Evolutionary conservation across 163 green algal genomes (phyloP).

Genomic region (Volvox carteri): DNA sequence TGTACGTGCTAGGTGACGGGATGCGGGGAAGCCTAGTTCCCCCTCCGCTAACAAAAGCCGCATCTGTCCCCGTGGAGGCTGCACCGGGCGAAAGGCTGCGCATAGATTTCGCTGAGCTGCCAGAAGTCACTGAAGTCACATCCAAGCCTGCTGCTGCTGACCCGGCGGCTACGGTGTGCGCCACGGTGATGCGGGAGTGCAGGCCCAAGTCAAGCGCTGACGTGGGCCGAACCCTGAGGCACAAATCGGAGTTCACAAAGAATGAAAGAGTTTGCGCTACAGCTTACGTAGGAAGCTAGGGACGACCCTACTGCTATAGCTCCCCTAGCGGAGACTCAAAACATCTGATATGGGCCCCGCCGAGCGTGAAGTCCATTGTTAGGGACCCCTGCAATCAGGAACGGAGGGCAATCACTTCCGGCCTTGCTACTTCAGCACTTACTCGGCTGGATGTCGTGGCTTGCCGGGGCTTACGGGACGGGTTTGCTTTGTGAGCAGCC

Average conservation of each 20-base stretch:
- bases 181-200: background rate
- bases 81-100: constrained; percentile 39
- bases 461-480: constrained; percentile 10
- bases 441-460: constrained; percentile 22
- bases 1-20: constrained; percentile 34
- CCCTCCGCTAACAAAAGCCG: background rate
- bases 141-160: constrained; percentile 14
- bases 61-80: background rate
- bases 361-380: no score
- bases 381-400: no score
- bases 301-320: no score
- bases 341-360: no score
- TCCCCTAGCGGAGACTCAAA: no score
- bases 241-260: no score
- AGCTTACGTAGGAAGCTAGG: no score
- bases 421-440: no score
- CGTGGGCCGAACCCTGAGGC: constrained; percentile 25
- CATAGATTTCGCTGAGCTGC: background rate
- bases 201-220: constrained; percentile 46
- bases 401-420: background rate
- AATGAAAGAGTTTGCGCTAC: no score
- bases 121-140: background rate
- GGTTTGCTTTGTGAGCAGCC: constrained; percentile 41
- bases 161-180: background rate
- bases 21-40: constrained; percentile 45